Percentiles rank a stretch among this genome's conserved stretches.
These are phyloP conservation scores for Meyerozyma athensensis DNA, from an alignment of 1,139 yeast genomes.

Conservation along the genomic window DNA sequence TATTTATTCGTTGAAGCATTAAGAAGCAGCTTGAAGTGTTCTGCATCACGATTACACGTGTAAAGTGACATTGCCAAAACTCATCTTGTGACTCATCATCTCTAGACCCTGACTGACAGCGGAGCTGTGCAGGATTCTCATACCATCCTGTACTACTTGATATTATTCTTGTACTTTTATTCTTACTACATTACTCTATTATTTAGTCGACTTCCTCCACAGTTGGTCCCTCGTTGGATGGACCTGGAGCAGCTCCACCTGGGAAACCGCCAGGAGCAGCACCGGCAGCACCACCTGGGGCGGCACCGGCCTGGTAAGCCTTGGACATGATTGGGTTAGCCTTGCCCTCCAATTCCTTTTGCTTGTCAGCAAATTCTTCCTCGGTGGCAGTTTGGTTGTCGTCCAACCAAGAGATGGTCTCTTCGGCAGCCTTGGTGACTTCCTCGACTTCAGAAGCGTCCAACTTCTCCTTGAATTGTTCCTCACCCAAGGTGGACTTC, in stretches of 20 bases:
- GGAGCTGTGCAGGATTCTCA: too few relatives aligned
- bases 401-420: slow-evolving; percentile 85
- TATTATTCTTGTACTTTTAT: not conserved
- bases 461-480: slow-evolving; percentile 77
- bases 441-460: slow-evolving; percentile 73
- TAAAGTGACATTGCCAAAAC: too few relatives aligned
- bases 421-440: slow-evolving; percentile 80
- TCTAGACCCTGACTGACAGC: too few relatives aligned
- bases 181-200: slow-evolving; percentile 1
- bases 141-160: not conserved
- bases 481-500: slow-evolving; percentile 78
- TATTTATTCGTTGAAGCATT: too few relatives aligned
- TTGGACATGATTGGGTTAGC: slow-evolving; percentile 94
- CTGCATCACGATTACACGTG: too few relatives aligned
- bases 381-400: slow-evolving; percentile 80
- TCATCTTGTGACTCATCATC: too few relatives aligned
- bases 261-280: slow-evolving; percentile 65
- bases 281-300: slow-evolving; percentile 53
- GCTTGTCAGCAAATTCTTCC: slow-evolving; percentile 84
- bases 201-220: slow-evolving; percentile 89
- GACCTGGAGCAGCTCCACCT: slow-evolving; percentile 56
- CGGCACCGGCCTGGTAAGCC: slow-evolving; percentile 75
- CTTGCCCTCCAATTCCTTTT: slow-evolving; percentile 89
- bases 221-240: slow-evolving; percentile 76
- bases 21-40: too few relatives aligned